Evolutionary conservation across 2,329 filamentous ascomycete genomes (phyloP).

Genomic region (Hymenoscyphus linearis): DNA sequence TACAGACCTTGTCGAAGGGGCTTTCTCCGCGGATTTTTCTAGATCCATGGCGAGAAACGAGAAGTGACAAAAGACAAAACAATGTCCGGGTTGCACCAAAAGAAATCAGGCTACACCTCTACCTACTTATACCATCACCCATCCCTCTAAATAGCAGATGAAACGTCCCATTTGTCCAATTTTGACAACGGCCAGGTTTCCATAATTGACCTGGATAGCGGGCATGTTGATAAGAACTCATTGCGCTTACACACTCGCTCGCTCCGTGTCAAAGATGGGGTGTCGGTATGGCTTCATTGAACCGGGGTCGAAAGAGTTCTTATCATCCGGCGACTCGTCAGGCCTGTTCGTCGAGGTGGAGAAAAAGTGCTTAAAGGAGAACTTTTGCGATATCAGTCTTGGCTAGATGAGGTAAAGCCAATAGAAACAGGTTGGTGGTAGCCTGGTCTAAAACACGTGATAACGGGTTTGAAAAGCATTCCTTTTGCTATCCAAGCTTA

Average conservation of each 20-base stretch:
- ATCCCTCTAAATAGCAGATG: not conserved
- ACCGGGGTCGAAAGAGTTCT: not conserved
- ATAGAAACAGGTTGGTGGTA: not conserved
- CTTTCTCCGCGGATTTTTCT: not conserved
- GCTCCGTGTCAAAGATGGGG: not conserved
- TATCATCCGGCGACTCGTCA: not conserved
- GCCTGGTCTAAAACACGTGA: not conserved
- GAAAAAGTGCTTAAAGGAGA: constrained; percentile 1
- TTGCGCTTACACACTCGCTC: not conserved
- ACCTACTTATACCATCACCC: not conserved
- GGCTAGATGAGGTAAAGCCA: not conserved
- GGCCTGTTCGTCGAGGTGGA: constrained; percentile 1
- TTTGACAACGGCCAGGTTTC: not conserved
- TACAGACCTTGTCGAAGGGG: not conserved
- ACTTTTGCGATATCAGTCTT: not conserved
- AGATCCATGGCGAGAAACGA: not conserved
- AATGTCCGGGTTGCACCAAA: not conserved
- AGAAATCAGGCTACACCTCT: not conserved
- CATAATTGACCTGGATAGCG: not conserved
- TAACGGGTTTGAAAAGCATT: not conserved
- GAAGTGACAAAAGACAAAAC: not conserved
- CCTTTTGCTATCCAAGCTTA: too few species aligned
- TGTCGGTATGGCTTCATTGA: not conserved
- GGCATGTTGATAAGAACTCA: not conserved
- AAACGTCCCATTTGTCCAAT: not conserved